Base-by-base conservation (phyloP, 495 filamentous ascomycete genomes). In the Viridothelium virens region DNA sequence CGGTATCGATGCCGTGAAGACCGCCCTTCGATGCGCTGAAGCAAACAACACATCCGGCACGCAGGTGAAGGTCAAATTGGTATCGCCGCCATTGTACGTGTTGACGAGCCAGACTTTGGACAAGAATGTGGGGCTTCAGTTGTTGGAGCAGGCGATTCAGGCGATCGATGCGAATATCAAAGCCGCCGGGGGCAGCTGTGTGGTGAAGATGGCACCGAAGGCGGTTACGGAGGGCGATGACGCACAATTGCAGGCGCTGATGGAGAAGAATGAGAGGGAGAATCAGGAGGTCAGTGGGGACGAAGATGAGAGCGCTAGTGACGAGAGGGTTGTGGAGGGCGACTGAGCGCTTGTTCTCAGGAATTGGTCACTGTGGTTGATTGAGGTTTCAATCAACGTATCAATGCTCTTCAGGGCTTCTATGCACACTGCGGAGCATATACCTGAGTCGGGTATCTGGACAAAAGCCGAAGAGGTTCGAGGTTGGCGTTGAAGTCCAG, bases 201-300 rank as follows among this genome's bases (percentile, higher is more conserved):
- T 87, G 38, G 88, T 95, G 64, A 92, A 90, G 82, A 97, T 98
- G 95, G 93, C 91, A 68, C 94, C 94, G 50, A 97, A 97, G 86
- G 94, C 94, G 16, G 95, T 97, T 66, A 97, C 93, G 3, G 94
- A 97, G 84, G 93, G 91, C 71, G 94, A 98, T 74, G 94, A 98
- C 78, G 94, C 93, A 34, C 91, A 96, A 74, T 80, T 98, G 70
- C 90, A 96, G 77, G 95, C 93, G 56, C 82, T 98, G 66, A 98
- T 98, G 94, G 94, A 97, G 81, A 97, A 97, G 87, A 87, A 91
- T 68, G 94, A 96, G 82, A 87, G 92, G 68, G 94, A 98, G 85
- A 97, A 97, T 80, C 88, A 87, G 76, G 90, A 97, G 77, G 90
- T 98, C 66, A 95, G 91, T 74, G 94, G 94, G 61, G 94, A 98